phyloP scores from a whole-genome alignment of 192 early-diverging fungal species.

The Mortierella claussenii region DNA sequence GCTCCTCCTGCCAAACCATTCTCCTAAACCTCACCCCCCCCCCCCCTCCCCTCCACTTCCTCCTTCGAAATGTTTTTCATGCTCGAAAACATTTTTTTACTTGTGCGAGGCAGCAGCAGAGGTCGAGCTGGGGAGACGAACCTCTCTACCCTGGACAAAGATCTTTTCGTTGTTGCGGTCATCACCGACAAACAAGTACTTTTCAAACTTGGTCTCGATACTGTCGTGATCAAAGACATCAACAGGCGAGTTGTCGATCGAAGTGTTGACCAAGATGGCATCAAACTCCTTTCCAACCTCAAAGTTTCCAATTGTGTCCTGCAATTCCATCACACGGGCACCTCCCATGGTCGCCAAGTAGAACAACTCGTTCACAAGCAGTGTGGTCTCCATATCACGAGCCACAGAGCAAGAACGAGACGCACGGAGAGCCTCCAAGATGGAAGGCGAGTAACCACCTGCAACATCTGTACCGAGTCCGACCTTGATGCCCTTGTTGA shows the following conservation, averaged over 20 bases:
- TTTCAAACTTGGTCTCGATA: slow-evolving; percentile 73
- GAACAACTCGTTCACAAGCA: slow-evolving; percentile 77
- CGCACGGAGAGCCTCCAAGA: slow-evolving; percentile 89
- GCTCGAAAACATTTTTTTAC: slow-evolving; percentile 38
- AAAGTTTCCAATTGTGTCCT: slow-evolving; percentile 84
- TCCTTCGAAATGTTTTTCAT: no score
- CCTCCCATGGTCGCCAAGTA: slow-evolving; percentile 94
- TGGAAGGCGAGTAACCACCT: slow-evolving; percentile 87
- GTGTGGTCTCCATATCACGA: slow-evolving; percentile 62
- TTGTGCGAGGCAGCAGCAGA: slow-evolving; percentile 28
- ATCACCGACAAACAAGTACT: slow-evolving; percentile 93
- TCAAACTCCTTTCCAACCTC: slow-evolving; percentile 90
- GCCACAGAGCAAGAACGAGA: slow-evolving; percentile 81
- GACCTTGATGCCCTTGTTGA: slow-evolving; percentile 81
- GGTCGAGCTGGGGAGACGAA: slow-evolving; percentile 43
- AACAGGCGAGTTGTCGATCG: slow-evolving; percentile 57
- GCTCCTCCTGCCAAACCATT: no score
- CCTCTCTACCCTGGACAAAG: slow-evolving; percentile 78
- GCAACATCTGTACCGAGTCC: slow-evolving; percentile 95
- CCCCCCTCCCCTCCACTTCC: not conserved
- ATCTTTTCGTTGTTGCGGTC: slow-evolving; percentile 86
- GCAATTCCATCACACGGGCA: slow-evolving; percentile 81
- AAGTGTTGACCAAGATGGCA: slow-evolving; percentile 79
- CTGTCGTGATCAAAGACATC: slow-evolving; percentile 74
- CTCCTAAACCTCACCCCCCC: not conserved